Percentiles rank a stretch among this genome's conserved stretches.
phyloP scores from a whole-genome alignment of 257 asterid genomes.

The Forsythia viridissima region DNA sequence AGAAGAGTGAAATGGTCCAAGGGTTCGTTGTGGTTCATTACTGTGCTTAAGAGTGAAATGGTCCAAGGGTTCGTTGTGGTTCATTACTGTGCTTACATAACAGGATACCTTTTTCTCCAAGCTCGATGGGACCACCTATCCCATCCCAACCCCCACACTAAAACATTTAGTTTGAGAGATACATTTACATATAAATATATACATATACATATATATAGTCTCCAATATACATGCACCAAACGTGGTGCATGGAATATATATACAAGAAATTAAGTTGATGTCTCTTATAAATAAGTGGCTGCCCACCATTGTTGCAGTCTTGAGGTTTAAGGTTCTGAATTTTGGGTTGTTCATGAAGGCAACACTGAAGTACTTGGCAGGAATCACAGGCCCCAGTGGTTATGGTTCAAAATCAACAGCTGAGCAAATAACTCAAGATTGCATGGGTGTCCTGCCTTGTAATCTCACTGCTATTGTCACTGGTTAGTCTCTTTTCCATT shows the following conservation, averaged over 20 bases:
- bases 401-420: slow-evolving; percentile 82
- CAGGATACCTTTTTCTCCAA: neutral
- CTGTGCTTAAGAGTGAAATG: neutral
- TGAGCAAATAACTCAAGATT: slow-evolving; percentile 51
- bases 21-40: neutral
- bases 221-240: neutral
- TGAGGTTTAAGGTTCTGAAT: slow-evolving; percentile 45
- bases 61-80: neutral
- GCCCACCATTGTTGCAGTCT: slow-evolving; percentile 38
- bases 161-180: neutral
- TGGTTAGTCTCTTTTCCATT: slow-evolving; percentile 37
- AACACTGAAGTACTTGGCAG: slow-evolving; percentile 73
- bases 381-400: slow-evolving; percentile 82
- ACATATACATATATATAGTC: neutral
- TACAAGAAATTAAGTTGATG: slow-evolving; percentile 30
- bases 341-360: slow-evolving; percentile 53
- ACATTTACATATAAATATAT: neutral
- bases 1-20: neutral
- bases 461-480: slow-evolving; percentile 87
- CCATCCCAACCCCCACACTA: neutral
- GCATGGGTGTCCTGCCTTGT: slow-evolving; percentile 24
- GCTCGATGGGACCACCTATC: neutral
- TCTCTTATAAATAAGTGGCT: slow-evolving; percentile 52
- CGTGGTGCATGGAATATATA: slow-evolving; percentile 48
- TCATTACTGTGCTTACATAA: neutral